A percentile compares a stretch with the other conserved stretches of the same genome.
Conservation (phyloP, 148 eudicot genomes). For the Fagopyrum esculentum region DNA sequence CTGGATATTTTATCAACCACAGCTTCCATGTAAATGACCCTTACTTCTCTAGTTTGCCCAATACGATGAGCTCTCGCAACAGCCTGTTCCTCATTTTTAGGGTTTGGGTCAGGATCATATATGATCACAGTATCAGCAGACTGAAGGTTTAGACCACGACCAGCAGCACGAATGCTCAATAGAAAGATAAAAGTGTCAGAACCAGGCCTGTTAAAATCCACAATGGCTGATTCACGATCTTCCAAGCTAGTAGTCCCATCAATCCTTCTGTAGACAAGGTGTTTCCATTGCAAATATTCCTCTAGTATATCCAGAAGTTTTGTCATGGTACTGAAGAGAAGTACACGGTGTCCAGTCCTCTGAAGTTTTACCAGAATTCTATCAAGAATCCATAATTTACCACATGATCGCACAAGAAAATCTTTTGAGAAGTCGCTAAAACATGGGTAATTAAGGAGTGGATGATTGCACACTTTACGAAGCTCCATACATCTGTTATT, state of each 20-base stretch:
- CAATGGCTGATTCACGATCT: constrained; percentile 93
- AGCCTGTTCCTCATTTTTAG: constrained; percentile 97
- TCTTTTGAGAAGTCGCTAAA: constrained; percentile 75
- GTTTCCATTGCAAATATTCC: constrained; percentile 95
- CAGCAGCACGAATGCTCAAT: constrained; percentile 98
- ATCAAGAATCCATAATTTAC: constrained; percentile 89
- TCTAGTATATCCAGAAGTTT: constrained; percentile 89
- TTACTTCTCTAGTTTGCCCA: constrained; percentile 97
- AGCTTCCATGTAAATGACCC: constrained; percentile 95
- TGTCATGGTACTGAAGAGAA: constrained; percentile 98
- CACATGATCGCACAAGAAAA: constrained; percentile 92
- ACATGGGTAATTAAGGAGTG: constrained; percentile 90
- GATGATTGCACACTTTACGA: constrained; percentile 92
- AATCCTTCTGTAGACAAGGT: constrained; percentile 82
- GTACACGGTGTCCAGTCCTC: constrained; percentile 95
- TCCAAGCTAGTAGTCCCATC: constrained; percentile 96
- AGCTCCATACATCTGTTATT: constrained; percentile 98
- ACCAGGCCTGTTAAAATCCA: constrained; percentile 74
- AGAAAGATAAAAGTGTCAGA: constrained; percentile 89
- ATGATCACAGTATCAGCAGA: constrained; percentile 93
- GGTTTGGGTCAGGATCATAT: constrained; percentile 99
- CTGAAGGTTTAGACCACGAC: constrained; percentile 95
- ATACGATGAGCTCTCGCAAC: constrained; percentile 99
- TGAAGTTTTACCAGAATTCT: constrained; percentile 87
- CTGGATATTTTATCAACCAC: constrained; percentile 90